Percentiles rank a stretch among this genome's conserved stretches.
These are phyloP conservation scores for Huntiella savannae DNA, from an alignment of 2,329 filamentous ascomycete genomes.

Conservation along the genomic window DNA sequence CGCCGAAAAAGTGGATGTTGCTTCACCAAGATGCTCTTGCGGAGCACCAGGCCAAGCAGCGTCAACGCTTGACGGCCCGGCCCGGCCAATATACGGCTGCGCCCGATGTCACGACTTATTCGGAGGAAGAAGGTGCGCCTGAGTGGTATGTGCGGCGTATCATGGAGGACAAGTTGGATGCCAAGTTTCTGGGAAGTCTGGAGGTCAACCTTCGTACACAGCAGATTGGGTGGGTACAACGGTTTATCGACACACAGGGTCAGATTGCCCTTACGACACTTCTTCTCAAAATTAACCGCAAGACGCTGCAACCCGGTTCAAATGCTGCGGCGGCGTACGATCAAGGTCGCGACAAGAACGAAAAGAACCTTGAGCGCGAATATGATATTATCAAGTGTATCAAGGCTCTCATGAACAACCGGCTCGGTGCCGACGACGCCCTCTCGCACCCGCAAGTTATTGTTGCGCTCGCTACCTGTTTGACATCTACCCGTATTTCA, in stretches of 20 bases:
- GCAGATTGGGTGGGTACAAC: conserved; percentile 92
- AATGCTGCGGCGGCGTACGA: conserved; percentile 26
- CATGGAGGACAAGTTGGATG: conserved; percentile 84
- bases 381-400: conserved; percentile 97
- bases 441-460: conserved; percentile 78
- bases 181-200: conserved; percentile 79
- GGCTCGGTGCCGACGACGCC: conserved; percentile 93
- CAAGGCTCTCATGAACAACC: conserved; percentile 98
- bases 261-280: conserved; percentile 91
- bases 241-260: conserved; percentile 92
- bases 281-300: conserved; percentile 80
- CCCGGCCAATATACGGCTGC: conserved; percentile 47
- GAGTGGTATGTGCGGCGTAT: conserved; percentile 97
- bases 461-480: conserved; percentile 65
- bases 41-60: conserved; percentile 88
- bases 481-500: conserved; percentile 75
- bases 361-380: conserved; percentile 66
- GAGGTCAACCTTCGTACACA: conserved; percentile 91
- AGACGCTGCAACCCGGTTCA: conserved; percentile 54
- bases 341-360: conserved; percentile 48
- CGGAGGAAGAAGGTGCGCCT: conserved; percentile 86
- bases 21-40: conserved; percentile 88
- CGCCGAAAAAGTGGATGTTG: conserved; percentile 92
- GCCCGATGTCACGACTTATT: conserved; percentile 52
- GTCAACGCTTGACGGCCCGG: conserved; percentile 56